These are phyloP conservation scores for Leccinellum rugosiceps DNA, from an alignment of 768 basidiomycete species.

Conservation along the genomic window DNA sequence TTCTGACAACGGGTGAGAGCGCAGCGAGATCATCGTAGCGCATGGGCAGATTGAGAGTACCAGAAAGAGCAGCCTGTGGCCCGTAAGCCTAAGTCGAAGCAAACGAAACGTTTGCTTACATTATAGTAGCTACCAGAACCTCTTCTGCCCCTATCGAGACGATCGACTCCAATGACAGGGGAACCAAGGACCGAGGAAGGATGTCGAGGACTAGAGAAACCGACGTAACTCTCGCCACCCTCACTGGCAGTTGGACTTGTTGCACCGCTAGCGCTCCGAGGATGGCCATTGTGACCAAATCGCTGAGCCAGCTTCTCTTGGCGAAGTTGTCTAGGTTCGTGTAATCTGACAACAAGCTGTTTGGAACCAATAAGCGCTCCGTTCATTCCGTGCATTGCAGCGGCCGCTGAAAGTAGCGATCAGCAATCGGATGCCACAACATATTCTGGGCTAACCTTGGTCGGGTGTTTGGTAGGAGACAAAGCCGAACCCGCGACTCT, in stretches of 20 bases:
- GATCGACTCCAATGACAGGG: conserved; percentile 54
- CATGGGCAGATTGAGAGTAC: conserved; percentile 78
- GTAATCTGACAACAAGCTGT: conserved; percentile 80
- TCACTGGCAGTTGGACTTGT: conserved; percentile 84
- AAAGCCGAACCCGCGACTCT: conserved; percentile 87
- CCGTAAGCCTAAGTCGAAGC: conserved; percentile 3
- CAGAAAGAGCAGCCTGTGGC: conserved; percentile 71
- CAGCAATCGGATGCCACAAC: neutral
- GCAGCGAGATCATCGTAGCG: conserved; percentile 82
- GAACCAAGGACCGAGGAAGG: conserved; percentile 50
- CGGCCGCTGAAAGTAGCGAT: conserved; percentile 45
- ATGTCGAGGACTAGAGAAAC: conserved; percentile 73
- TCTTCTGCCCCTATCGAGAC: conserved; percentile 62
- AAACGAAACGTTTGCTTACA: conserved; percentile 37
- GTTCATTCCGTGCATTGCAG: conserved; percentile 81
- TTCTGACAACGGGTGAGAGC: conserved; percentile 83
- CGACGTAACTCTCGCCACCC: conserved; percentile 69
- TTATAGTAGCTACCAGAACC: conserved; percentile 88
- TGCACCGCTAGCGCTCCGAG: conserved; percentile 76
- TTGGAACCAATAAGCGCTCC: conserved; percentile 68
- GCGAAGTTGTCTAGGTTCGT: conserved; percentile 89
- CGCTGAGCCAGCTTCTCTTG: conserved; percentile 85
- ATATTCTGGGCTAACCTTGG: conserved; percentile 51
- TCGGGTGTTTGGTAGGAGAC: conserved; percentile 83
- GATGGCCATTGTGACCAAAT: conserved; percentile 79